phyloP scores from a whole-genome alignment of 2,329 filamentous ascomycete genomes.

The Hymenoscyphus linearis region DNA sequence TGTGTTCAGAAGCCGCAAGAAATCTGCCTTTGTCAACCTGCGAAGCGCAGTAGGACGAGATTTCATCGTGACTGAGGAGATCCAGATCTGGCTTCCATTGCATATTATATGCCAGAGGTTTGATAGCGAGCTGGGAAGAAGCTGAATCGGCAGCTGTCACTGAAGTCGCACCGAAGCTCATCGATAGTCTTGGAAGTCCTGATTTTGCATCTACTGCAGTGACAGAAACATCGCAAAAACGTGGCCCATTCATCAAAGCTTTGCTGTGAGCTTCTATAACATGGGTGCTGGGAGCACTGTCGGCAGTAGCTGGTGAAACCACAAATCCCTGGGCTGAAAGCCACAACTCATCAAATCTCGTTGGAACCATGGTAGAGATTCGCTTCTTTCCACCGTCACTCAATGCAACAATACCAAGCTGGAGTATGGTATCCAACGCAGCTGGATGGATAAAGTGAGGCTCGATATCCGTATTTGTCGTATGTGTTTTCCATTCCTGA shows the following conservation, averaged over 20 bases:
- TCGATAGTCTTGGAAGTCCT: neutral
- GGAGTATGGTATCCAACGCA: constrained; percentile 5
- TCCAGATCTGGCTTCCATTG: constrained; percentile 12
- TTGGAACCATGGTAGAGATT: constrained; percentile 5
- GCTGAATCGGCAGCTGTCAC: neutral
- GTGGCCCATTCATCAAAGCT: neutral
- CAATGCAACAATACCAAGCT: constrained; percentile 2
- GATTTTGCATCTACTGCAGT: neutral
- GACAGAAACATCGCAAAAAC: neutral
- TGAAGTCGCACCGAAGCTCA: neutral
- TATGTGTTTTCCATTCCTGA: neutral
- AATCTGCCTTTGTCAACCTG: neutral
- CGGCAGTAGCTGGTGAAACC: neutral
- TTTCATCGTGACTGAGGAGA: neutral
- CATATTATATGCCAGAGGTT: constrained; percentile 1
- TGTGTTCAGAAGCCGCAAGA: neutral
- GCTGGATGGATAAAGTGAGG: constrained; percentile 6
- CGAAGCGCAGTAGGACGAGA: neutral
- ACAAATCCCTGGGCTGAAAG: neutral
- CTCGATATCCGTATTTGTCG: neutral
- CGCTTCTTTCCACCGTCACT: constrained; percentile 1
- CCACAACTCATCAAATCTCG: constrained; percentile 3
- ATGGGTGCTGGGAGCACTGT: neutral
- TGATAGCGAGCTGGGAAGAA: neutral
- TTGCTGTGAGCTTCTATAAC: neutral